These are phyloP conservation scores for Cercospora zeina DNA, from an alignment of 2,329 filamentous ascomycete genomes.

Conservation along the genomic window DNA sequence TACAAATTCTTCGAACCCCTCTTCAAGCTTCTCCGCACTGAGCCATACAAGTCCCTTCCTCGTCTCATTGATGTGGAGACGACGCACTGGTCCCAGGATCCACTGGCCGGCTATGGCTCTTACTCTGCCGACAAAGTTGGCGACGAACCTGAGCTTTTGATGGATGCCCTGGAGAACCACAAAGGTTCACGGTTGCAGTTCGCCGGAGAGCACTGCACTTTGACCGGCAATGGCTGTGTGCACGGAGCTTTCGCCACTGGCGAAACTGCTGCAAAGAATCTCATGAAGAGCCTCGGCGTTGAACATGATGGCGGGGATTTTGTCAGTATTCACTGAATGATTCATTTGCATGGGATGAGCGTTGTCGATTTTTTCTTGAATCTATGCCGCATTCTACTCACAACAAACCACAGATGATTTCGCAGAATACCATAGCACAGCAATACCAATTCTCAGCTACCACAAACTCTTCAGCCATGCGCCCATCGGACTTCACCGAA, in stretches of 20 bases:
- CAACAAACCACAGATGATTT: neutral
- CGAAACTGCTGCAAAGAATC: conserved; percentile 46
- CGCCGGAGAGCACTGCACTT: conserved; percentile 44
- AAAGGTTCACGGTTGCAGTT: conserved; percentile 45
- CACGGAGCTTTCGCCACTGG: conserved; percentile 50
- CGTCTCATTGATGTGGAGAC: conserved; percentile 45
- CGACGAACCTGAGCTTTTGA: conserved; percentile 44
- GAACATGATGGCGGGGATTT: conserved; percentile 39
- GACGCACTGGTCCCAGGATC: conserved; percentile 49
- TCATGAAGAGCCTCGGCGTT: conserved; percentile 43
- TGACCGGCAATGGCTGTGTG: conserved; percentile 48
- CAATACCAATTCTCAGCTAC: neutral
- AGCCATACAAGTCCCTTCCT: conserved; percentile 49
- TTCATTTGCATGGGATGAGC: neutral
- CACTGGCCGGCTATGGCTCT: conserved; percentile 47
- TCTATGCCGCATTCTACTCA: neutral
- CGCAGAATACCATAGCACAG: conserved; percentile 5
- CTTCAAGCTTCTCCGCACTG: conserved; percentile 48
- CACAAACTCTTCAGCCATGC: neutral
- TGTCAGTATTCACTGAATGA: conserved; percentile 23
- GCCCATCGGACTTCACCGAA: neutral
- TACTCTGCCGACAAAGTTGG: conserved; percentile 51
- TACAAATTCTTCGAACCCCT: conserved; percentile 49
- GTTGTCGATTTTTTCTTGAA: neutral
- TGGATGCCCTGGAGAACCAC: conserved; percentile 44